These are phyloP conservation scores for Trametes coccinea DNA, from an alignment of 768 basidiomycete species.

Conservation along the genomic window DNA sequence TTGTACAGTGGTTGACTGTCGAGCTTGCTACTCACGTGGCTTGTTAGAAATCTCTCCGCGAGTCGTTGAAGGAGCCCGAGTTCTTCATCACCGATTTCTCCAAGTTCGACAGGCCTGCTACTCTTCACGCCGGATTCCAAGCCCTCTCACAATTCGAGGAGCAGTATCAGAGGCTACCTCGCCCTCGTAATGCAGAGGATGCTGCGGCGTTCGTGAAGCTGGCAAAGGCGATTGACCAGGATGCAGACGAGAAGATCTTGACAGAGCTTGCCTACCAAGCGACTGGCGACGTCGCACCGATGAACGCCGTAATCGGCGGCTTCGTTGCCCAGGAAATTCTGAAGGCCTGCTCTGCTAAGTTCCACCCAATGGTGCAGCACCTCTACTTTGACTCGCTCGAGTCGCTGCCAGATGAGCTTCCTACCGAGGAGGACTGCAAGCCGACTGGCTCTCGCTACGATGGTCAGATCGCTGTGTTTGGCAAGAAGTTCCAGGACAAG, in stretches of 20 bases:
- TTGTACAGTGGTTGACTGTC: slow-evolving; percentile 15
- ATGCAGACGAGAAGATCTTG: slow-evolving; percentile 79
- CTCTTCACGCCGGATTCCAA: slow-evolving; percentile 93
- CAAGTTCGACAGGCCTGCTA: slow-evolving; percentile 91
- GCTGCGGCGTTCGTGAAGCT: slow-evolving; percentile 69
- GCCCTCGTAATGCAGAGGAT: slow-evolving; percentile 80
- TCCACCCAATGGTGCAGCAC: slow-evolving; percentile 93
- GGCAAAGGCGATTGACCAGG: slow-evolving; percentile 75
- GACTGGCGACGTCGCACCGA: slow-evolving; percentile 83
- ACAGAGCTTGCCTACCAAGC: slow-evolving; percentile 91
- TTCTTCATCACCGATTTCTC: slow-evolving; percentile 95
- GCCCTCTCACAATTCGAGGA: slow-evolving; percentile 80
- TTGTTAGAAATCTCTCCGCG: slow-evolving; percentile 85
- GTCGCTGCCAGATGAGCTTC: slow-evolving; percentile 75
- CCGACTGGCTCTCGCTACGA: slow-evolving; percentile 87
- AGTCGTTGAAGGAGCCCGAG: slow-evolving; percentile 80
- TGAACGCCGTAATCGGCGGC: slow-evolving; percentile 92
- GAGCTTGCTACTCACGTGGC: not conserved
- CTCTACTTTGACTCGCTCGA: slow-evolving; percentile 98
- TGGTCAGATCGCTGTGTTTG: slow-evolving; percentile 94
- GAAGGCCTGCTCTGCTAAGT: slow-evolving; percentile 97
- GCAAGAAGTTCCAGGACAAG: slow-evolving; percentile 88
- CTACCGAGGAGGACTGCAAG: slow-evolving; percentile 81
- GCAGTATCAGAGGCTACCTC: slow-evolving; percentile 68
- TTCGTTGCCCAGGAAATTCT: slow-evolving; percentile 98